A percentile compares a stretch with the other conserved stretches of the same genome.
Evolutionary conservation across 768 basidiomycete species (phyloP).

Genomic region (Xerocomellus amylosporus): DNA sequence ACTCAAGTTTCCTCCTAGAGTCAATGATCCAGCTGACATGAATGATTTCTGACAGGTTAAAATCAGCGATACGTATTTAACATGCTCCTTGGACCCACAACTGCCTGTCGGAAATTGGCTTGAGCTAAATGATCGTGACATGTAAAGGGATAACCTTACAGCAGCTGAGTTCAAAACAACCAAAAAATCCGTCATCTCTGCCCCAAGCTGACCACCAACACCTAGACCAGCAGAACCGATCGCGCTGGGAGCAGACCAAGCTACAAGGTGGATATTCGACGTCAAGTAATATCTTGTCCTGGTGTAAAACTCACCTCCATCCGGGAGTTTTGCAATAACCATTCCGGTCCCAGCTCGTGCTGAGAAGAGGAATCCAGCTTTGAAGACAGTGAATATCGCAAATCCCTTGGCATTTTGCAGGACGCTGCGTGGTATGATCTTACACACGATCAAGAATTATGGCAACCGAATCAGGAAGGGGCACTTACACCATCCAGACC

Average conservation of each 20-base stretch:
- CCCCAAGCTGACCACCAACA: conserved; percentile 78
- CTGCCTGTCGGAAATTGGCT: conserved; percentile 42
- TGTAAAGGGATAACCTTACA: conserved; percentile 40
- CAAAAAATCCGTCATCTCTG: conserved; percentile 89
- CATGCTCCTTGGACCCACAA: conserved; percentile 43
- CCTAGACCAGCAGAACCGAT: conserved; percentile 93
- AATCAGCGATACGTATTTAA: neutral
- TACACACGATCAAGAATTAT: neutral
- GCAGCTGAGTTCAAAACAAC: conserved; percentile 82
- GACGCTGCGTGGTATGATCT: conserved; percentile 56
- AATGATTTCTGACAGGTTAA: conserved; percentile 61
- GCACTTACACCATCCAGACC: conserved; percentile 73
- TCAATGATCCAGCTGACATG: conserved; percentile 92
- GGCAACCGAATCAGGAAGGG: neutral
- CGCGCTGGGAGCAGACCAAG: conserved; percentile 93
- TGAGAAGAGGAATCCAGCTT: conserved; percentile 63
- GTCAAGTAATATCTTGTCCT: neutral
- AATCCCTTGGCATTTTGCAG: conserved; percentile 68
- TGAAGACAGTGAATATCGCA: conserved; percentile 88
- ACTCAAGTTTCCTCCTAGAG: conserved; percentile 88
- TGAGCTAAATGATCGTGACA: conserved; percentile 8
- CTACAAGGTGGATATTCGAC: conserved; percentile 53
- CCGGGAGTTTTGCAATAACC: conserved; percentile 78
- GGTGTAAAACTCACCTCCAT: conserved; percentile 63
- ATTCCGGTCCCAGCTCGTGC: conserved; percentile 83